These are phyloP conservation scores for Phytophthora palmivora DNA, from an alignment of 352 stramenopile genomes.

Conservation along the genomic window DNA sequence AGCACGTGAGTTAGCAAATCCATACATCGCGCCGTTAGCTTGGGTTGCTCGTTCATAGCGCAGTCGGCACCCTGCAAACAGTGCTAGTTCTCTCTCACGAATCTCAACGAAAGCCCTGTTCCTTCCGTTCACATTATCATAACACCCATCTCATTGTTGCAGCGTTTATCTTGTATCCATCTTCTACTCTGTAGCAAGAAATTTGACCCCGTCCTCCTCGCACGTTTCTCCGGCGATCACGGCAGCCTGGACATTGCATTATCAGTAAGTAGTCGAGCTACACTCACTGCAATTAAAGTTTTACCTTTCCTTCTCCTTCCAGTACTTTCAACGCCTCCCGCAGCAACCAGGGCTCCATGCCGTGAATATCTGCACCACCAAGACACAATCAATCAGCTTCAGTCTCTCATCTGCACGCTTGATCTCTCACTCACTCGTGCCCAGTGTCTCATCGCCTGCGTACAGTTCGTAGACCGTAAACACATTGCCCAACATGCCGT, in stretches of 20 bases:
- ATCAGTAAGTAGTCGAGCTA: not conserved
- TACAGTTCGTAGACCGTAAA: conserved; percentile 90
- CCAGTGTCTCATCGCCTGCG: conserved; percentile 81
- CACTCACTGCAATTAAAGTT: not conserved
- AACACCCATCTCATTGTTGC: not conserved
- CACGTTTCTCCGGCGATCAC: conserved; percentile 85
- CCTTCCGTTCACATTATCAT: not conserved
- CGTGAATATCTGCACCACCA: conserved; percentile 62
- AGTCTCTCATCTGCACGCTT: not conserved
- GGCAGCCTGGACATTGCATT: conserved; percentile 45
- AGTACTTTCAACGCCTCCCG: conserved; percentile 79
- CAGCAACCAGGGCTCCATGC: conserved; percentile 86
- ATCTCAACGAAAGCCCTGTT: too few relatives aligned
- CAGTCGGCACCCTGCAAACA: too few relatives aligned
- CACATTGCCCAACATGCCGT: conserved; percentile 83
- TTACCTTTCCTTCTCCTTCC: conserved; percentile 78
- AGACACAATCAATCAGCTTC: conserved; percentile 6
- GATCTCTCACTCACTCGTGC: conserved; percentile 56
- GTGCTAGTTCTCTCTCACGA: too few relatives aligned
- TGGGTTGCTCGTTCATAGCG: too few relatives aligned
- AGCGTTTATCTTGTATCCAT: not conserved
- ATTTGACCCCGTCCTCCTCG: conserved; percentile 89
- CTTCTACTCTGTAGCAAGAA: conserved; percentile 66
- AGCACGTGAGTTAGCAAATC: too few relatives aligned
- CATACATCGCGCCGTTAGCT: too few relatives aligned